A percentile compares a stretch with the other conserved stretches of the same genome.
These are phyloP conservation scores for Luzula sylvatica DNA, from an alignment of 176 grass and related monocot genomes.

Conservation along the genomic window DNA sequence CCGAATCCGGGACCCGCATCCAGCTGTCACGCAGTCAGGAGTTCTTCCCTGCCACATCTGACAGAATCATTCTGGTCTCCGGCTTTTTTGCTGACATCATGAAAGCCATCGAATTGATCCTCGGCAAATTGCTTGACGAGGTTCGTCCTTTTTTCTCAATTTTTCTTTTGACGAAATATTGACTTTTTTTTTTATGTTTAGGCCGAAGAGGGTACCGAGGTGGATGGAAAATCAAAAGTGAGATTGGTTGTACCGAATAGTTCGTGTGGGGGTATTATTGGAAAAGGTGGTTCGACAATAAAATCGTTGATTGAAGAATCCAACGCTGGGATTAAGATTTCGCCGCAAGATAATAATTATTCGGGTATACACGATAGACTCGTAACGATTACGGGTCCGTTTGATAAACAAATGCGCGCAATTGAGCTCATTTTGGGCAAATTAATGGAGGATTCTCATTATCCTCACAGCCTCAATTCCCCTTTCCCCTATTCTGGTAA, in stretches of 20 bases:
- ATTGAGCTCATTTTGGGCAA: conserved; percentile 81
- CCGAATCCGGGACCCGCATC: conserved; percentile 85
- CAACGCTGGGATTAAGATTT: conserved; percentile 92
- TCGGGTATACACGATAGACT: conserved; percentile 91
- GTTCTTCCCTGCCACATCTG: conserved; percentile 91
- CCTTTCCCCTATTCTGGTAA: conserved; percentile 91
- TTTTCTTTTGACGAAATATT: background rate
- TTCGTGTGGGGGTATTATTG: conserved; percentile 94
- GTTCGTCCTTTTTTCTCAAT: conserved; percentile 35
- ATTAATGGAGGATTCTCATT: conserved; percentile 77
- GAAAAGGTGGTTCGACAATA: conserved; percentile 95
- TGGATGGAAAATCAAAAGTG: conserved; percentile 76
- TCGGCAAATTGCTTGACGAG: conserved; percentile 79
- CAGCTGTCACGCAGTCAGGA: conserved; percentile 90
- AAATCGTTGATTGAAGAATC: conserved; percentile 96
- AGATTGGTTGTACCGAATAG: conserved; percentile 91
- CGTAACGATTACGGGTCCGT: conserved; percentile 77
- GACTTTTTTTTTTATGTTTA: conserved; percentile 29
- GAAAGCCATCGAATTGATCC: conserved; percentile 92
- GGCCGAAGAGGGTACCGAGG: conserved; percentile 78
- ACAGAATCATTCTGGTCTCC: conserved; percentile 94
- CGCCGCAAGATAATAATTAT: conserved; percentile 87
- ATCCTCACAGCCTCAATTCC: conserved; percentile 72
- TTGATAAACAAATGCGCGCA: conserved; percentile 77
- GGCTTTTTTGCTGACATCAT: conserved; percentile 67